phyloP scores from a whole-genome alignment of 1,139 yeast species.

The Sugiyamaella castrensis region DNA sequence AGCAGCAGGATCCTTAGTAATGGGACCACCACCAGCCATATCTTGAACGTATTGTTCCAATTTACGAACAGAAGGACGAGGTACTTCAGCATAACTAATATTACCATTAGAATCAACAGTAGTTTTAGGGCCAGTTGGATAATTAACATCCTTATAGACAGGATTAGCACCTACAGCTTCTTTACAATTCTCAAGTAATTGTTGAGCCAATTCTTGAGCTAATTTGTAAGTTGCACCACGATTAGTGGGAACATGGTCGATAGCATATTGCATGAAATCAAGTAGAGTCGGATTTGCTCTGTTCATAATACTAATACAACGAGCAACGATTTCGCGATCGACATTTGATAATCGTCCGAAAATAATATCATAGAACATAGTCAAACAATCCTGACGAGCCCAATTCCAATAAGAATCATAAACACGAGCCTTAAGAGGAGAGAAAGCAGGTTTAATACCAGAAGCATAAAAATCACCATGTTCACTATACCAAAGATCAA shows the following conservation, averaged over 20 bases:
- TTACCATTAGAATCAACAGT: constrained; percentile 84
- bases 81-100: constrained; percentile 75
- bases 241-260: constrained; percentile 84
- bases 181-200: constrained; percentile 90
- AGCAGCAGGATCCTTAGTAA: constrained; percentile 69
- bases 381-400: constrained; percentile 96
- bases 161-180: constrained; percentile 81
- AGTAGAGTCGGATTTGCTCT: constrained; percentile 91
- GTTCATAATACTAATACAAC: constrained; percentile 97
- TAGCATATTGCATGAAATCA: constrained; percentile 96
- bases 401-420: constrained; percentile 99
- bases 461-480: constrained; percentile 93
- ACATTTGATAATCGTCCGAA: constrained; percentile 88
- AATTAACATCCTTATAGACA: constrained; percentile 89
- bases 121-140: constrained; percentile 95
- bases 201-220: constrained; percentile 87
- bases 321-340: constrained; percentile 93
- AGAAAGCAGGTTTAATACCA: constrained; percentile 88
- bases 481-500: constrained; percentile 90
- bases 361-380: constrained; percentile 92
- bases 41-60: constrained; percentile 93
- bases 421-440: constrained; percentile 88
- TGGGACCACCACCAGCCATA: constrained; percentile 93
- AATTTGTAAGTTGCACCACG: constrained; percentile 87
- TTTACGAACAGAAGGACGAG: constrained; percentile 89